Evolutionary conservation across 352 stramenopile species (phyloP).

Genomic region (Peronosclerospora sorghi): DNA sequence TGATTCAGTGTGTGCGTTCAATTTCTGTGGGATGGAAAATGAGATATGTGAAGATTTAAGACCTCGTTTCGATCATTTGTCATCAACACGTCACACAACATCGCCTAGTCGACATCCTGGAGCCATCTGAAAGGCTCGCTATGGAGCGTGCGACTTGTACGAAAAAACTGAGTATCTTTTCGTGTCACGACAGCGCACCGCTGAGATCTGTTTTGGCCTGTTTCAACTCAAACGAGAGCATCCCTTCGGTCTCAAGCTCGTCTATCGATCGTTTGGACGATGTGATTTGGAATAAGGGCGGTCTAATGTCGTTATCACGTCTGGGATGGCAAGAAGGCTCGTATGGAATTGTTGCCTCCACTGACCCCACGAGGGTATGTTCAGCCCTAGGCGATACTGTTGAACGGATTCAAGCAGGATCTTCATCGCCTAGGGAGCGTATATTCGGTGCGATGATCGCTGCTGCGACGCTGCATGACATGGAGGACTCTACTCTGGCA

Average conservation of each 20-base stretch:
- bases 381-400: too few relatives aligned
- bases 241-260: neutral
- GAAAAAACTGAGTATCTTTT: conserved; percentile 23
- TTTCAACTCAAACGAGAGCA: neutral
- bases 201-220: conserved; percentile 8
- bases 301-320: conserved; percentile 11
- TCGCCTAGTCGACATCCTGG: conserved; percentile 17
- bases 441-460: too few relatives aligned
- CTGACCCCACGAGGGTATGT: too few relatives aligned
- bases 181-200: conserved; percentile 12
- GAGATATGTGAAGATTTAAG: conserved; percentile 12
- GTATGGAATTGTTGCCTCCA: too few relatives aligned
- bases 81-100: neutral
- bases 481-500: too few relatives aligned
- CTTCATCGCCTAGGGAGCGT: too few relatives aligned
- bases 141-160: conserved; percentile 12
- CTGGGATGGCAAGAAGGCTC: neutral
- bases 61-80: conserved; percentile 9
- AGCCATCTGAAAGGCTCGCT: conserved; percentile 8
- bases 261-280: conserved; percentile 23
- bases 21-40: neutral
- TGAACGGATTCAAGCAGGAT: too few relatives aligned
- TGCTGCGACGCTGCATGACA: too few relatives aligned
- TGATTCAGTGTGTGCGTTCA: conserved; percentile 26
- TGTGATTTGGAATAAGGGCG: conserved; percentile 13